Percentiles rank a stretch among this genome's conserved stretches.
Evolutionary conservation across 2,329 filamentous ascomycete genomes (phyloP).

Genomic region (Xylariaceae sp.): DNA sequence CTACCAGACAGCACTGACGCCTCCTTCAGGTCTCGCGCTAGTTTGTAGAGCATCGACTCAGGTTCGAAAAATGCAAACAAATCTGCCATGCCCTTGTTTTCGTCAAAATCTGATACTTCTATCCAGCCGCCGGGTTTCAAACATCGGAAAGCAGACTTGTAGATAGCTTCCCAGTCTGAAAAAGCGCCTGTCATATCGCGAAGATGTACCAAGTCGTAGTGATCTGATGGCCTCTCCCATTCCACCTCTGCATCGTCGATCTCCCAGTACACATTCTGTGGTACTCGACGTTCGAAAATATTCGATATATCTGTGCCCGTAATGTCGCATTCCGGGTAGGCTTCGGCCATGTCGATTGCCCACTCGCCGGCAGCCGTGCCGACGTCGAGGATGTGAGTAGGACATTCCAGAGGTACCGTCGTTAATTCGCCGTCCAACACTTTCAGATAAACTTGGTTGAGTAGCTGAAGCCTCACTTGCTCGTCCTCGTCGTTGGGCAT

Average conservation of each 20-base stretch:
- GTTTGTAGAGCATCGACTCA: constrained; percentile 43
- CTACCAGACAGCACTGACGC: constrained; percentile 46
- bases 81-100: constrained; percentile 38
- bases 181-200: constrained; percentile 57
- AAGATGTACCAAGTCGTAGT: constrained; percentile 57
- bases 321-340: constrained; percentile 53
- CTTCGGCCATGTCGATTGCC: constrained; percentile 53
- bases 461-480: constrained; percentile 59
- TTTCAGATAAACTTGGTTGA: constrained; percentile 62
- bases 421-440: constrained; percentile 45
- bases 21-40: constrained; percentile 41
- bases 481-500: constrained; percentile 67
- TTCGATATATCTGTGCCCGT: constrained; percentile 59
- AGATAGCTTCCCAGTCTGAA: constrained; percentile 54
- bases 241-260: constrained; percentile 58
- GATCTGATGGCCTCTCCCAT: constrained; percentile 52
- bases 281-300: constrained; percentile 55
- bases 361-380: constrained; percentile 57
- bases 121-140: constrained; percentile 58
- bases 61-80: constrained; percentile 41
- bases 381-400: constrained; percentile 52
- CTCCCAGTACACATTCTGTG: constrained; percentile 59
- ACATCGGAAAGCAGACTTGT: constrained; percentile 50
- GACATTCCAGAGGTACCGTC: constrained; percentile 41
- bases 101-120: constrained; percentile 54